phyloP scores from a whole-genome alignment of 495 filamentous ascomycete genomes.

The Xylaria nigripes region DNA sequence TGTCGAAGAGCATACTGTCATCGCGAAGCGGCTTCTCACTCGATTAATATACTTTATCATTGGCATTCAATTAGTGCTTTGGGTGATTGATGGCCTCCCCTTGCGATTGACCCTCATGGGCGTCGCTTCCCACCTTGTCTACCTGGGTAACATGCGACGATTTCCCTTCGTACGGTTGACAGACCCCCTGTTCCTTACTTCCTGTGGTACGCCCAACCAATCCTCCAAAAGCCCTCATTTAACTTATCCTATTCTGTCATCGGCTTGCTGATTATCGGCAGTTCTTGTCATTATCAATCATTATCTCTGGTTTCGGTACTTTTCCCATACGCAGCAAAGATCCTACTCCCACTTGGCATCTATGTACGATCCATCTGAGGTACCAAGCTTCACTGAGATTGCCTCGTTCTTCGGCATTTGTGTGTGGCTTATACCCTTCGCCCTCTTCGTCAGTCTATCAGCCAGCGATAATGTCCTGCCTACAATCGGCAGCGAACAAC shows the following conservation, averaged over 20 bases:
- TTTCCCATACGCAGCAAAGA: constrained; percentile 54
- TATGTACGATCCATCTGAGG: constrained; percentile 51
- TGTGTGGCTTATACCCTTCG: constrained; percentile 94
- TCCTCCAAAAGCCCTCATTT: background rate
- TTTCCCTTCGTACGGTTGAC: constrained; percentile 85
- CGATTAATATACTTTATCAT: constrained; percentile 82
- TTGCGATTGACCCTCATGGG: constrained; percentile 62
- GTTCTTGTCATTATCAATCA: constrained; percentile 85
- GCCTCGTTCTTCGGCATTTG: constrained; percentile 93
- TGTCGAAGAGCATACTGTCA: constrained; percentile 93
- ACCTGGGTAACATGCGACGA: constrained; percentile 77
- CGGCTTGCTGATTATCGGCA: constrained; percentile 25
- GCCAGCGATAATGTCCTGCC: constrained; percentile 93
- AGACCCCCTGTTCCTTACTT: constrained; percentile 79
- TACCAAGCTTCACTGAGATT: constrained; percentile 88
- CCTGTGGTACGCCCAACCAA: constrained; percentile 52
- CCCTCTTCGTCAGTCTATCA: constrained; percentile 85
- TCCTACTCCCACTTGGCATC: constrained; percentile 40
- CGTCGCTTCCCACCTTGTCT: constrained; percentile 75
- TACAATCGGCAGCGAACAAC: constrained; percentile 55
- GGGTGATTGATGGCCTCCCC: constrained; percentile 78
- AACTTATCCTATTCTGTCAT: background rate
- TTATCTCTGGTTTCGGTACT: constrained; percentile 93
- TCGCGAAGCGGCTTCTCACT: constrained; percentile 75
- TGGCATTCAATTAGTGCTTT: constrained; percentile 61